phyloP scores from a whole-genome alignment of 495 filamentous ascomycete species.

The Glutinoglossum americanum region DNA sequence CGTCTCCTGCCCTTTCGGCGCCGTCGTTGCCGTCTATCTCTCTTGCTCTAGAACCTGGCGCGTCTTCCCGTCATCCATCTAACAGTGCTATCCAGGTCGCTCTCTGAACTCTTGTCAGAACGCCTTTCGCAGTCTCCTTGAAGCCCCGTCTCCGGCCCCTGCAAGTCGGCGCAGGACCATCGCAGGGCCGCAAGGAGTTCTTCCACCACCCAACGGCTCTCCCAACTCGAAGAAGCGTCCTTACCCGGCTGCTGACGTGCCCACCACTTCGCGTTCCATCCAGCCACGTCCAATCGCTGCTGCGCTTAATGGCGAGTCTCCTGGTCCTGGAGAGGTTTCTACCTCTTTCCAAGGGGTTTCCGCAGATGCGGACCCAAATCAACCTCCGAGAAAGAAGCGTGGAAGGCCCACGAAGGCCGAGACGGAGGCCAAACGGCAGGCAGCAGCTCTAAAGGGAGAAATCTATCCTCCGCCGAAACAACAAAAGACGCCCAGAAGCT shows the following conservation, averaged over 20 bases:
- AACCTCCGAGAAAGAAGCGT: constrained; percentile 32
- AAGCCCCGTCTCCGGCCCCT: constrained; percentile 4
- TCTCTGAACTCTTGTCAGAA: constrained; percentile 20
- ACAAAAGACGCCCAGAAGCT: not conserved
- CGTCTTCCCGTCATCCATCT: not conserved
- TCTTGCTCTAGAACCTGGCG: not conserved
- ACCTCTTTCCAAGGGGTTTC: constrained; percentile 9
- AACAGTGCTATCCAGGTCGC: constrained; percentile 15
- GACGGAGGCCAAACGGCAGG: constrained; percentile 26
- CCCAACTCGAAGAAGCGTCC: constrained; percentile 12
- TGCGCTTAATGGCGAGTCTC: constrained; percentile 13
- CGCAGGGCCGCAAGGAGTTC: not conserved
- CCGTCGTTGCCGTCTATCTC: not conserved
- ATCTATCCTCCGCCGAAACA: constrained; percentile 6
- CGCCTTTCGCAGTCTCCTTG: constrained; percentile 13
- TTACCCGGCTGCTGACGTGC: not conserved
- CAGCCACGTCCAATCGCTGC: constrained; percentile 11
- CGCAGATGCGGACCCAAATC: not conserved
- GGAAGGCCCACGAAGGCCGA: constrained; percentile 38
- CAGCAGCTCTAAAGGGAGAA: constrained; percentile 18
- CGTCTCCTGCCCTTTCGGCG: constrained; percentile 8
- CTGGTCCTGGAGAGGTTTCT: constrained; percentile 12
- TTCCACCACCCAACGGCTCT: constrained; percentile 3
- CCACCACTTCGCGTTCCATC: constrained; percentile 7
- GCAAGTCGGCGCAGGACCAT: not conserved